A percentile compares a stretch with the other conserved stretches of the same genome.
These are phyloP conservation scores for Bassia scoparia DNA, from an alignment of 148 eudicot species.

Conservation along the genomic window DNA sequence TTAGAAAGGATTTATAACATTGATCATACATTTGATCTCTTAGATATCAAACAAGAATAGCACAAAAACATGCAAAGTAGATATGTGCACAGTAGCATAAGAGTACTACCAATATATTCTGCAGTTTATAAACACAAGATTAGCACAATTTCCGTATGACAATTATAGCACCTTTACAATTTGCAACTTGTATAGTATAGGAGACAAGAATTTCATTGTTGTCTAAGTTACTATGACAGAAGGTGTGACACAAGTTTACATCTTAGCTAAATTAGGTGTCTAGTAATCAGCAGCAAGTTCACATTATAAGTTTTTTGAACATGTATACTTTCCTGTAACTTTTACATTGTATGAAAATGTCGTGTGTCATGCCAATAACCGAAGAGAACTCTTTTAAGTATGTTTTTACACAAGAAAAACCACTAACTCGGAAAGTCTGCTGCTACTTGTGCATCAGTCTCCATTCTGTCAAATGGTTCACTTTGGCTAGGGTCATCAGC, in stretches of 20 bases:
- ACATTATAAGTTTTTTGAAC: background rate
- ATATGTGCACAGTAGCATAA: no score
- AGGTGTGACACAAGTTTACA: background rate
- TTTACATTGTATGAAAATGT: background rate
- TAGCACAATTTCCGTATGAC: background rate
- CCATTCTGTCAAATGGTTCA: conserved; percentile 44
- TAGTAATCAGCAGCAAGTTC: background rate
- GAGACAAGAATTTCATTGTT: background rate
- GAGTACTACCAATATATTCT: background rate
- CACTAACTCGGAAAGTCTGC: conserved; percentile 21
- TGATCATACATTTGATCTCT: background rate
- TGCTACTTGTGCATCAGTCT: conserved; percentile 28
- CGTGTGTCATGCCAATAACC: background rate
- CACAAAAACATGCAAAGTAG: no score
- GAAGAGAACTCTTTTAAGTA: background rate
- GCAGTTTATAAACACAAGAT: background rate
- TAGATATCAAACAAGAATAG: background rate
- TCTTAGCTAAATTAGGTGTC: background rate
- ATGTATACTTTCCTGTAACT: background rate
- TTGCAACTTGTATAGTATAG: background rate
- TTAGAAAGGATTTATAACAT: background rate
- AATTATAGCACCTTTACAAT: no score
- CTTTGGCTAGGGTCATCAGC: conserved; percentile 50
- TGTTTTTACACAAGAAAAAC: background rate
- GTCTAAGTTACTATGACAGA: background rate